Base-by-base conservation (phyloP, 768 basidiomycete species). In the Trametes gibbosa region DNA sequence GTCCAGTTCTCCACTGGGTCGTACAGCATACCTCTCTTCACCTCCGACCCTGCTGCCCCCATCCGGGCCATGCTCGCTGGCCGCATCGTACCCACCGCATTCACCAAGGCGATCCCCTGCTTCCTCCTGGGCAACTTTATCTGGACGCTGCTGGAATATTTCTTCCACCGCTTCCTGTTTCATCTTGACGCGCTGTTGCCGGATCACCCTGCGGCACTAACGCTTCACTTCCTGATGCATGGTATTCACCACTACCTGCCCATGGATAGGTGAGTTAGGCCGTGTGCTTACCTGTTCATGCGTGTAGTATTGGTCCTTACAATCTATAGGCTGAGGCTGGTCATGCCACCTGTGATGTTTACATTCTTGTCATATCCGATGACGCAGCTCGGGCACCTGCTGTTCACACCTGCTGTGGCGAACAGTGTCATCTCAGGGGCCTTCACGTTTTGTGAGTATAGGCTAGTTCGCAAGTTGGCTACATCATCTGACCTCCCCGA, bases 161-260 rank as follows among this genome's bases (percentile, higher is more conserved):
- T 79, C 13, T 76, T 99, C 68, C 97, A 99, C 74, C 88, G 97
- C 41, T 98, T 98, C 84, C 76, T 99, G 50, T 99, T 99, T 85
- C 97, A 99, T 73, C 76, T 99, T 66, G 97, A 99, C 69, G 79
- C 84, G 9, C 73, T 80, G 68, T 82, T 99, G 21, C 97, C 97
- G 2, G 97, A 99, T 73, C 79, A 76, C 57, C 87, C 89, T 5
- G 74, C 76, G 51, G 91, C 89, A 74, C 79, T 98, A 68, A 84
- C 85, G 42, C 70, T 98, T 24, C 97, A 99, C 70, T 99, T 99
- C 76, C 70, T 92, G 67, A 78, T 92, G 70, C 97, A 98, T 69
- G 97, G 97, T 16, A 85, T 99, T 35, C 97, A 99, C 70, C 97
- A 99, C 73, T 99, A 95, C 69, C 78, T 99, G 63, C 97, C 95